A percentile compares a stretch with the other conserved stretches of the same genome.
Evolutionary conservation across 1,284 basidiomycete species (phyloP).

Genomic region (Salmacisia buchloeana): DNA sequence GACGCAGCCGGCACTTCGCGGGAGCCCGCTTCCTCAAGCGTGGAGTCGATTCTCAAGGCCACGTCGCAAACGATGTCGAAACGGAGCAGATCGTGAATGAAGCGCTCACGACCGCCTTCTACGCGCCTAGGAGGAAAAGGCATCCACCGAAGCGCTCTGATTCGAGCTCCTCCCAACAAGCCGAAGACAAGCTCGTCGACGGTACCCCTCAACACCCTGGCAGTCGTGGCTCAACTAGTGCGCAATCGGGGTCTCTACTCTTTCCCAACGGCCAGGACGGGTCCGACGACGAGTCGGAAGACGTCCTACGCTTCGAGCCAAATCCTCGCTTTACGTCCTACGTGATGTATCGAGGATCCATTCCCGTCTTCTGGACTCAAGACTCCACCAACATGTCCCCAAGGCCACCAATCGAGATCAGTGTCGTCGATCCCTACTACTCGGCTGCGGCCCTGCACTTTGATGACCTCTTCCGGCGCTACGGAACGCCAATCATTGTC

Average conservation of each 20-base stretch:
- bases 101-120: constrained; percentile 65
- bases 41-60: constrained; percentile 82
- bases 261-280: constrained; percentile 16
- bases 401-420: constrained; percentile 82
- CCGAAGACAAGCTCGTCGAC: too few relatives aligned
- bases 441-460: constrained; percentile 89
- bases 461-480: constrained; percentile 80
- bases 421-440: constrained; percentile 91
- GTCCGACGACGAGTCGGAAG: constrained; percentile 16
- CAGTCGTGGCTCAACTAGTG: too few relatives aligned
- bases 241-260: too few relatives aligned
- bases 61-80: constrained; percentile 98
- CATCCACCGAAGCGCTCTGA: neutral
- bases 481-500: constrained; percentile 83
- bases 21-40: constrained; percentile 92
- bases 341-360: constrained; percentile 92
- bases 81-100: constrained; percentile 98
- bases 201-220: too few relatives aligned
- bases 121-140: constrained; percentile 26
- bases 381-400: constrained; percentile 84
- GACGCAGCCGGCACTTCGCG: constrained; percentile 89
- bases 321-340: constrained; percentile 83
- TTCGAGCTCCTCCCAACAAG: neutral
- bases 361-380: constrained; percentile 93
- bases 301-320: constrained; percentile 48